Conservation (phyloP, 2,329 filamentous ascomycete genomes). For the Paecilomyces dactylethromorphus region DNA sequence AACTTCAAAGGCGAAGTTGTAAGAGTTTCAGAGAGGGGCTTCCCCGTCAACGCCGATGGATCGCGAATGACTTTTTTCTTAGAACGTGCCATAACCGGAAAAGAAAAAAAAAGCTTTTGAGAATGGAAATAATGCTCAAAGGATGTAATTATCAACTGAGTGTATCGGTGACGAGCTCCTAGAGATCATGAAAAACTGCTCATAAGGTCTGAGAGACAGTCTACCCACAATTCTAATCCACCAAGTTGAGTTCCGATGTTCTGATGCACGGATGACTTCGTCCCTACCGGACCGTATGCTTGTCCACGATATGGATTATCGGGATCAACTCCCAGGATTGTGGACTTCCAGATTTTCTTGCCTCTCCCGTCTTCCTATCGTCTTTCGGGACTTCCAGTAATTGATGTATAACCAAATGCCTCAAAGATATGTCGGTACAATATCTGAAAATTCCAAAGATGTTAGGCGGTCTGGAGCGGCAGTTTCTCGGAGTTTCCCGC, state of each 20-base stretch:
- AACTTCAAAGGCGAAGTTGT: conserved; percentile 16
- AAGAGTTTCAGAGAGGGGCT: conserved; percentile 21
- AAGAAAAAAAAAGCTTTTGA: background rate
- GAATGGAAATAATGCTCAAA: background rate
- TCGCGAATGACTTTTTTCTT: conserved; percentile 14
- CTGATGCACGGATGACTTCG: background rate
- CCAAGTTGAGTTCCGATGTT: background rate
- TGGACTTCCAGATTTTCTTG: background rate
- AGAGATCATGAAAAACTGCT: background rate
- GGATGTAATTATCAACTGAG: background rate
- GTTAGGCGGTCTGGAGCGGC: background rate
- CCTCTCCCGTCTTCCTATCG: background rate
- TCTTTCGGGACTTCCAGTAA: background rate
- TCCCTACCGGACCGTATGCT: background rate
- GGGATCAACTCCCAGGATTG: no score
- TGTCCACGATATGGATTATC: background rate
- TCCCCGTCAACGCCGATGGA: conserved; percentile 16
- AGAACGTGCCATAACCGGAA: background rate
- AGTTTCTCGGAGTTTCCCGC: background rate
- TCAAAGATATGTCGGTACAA: background rate
- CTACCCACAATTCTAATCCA: background rate
- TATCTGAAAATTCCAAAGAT: background rate
- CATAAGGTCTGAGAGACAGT: background rate
- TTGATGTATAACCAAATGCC: background rate
- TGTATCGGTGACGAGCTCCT: background rate